Conservation (phyloP, 805 yeast species). For the Tetrapisispora phaffii region DNA sequence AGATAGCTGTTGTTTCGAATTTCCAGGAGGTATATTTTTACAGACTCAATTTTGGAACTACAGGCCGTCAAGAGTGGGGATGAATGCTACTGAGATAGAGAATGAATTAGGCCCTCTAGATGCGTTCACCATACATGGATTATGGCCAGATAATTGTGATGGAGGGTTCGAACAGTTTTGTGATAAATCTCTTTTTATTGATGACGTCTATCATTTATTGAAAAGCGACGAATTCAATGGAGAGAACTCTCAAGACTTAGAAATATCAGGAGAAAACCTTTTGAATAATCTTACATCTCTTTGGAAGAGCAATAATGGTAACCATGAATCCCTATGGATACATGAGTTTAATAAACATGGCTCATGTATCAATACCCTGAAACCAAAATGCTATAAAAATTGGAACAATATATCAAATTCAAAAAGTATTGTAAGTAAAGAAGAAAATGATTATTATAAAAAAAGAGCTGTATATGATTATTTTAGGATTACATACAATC, state of each 20-base stretch:
- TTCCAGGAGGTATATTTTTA: conserved; percentile 73
- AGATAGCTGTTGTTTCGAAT: conserved; percentile 76
- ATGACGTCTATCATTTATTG: conserved; percentile 39
- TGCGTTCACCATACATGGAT: conserved; percentile 71
- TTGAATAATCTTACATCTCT: conserved; percentile 44
- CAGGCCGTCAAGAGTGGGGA: conserved; percentile 38
- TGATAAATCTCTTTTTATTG: conserved; percentile 47
- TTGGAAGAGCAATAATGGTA: conserved; percentile 70
- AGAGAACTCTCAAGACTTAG: conserved; percentile 6
- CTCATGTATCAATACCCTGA: conserved; percentile 77
- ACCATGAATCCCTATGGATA: conserved; percentile 66
- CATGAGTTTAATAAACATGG: conserved; percentile 95
- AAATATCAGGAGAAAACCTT: conserved; percentile 41
- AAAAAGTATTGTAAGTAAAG: background rate
- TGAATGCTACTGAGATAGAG: conserved; percentile 19
- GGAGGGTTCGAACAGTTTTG: conserved; percentile 79
- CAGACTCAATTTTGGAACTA: conserved; percentile 94
- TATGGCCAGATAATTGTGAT: conserved; percentile 84
- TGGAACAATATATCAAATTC: conserved; percentile 14
- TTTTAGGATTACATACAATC: conserved; percentile 47
- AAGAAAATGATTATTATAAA: conserved; percentile 7
- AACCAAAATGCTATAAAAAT: conserved; percentile 55
- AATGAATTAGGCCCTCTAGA: conserved; percentile 51
- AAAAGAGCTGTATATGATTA: conserved; percentile 53
- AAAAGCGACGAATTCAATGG: conserved; percentile 18